Percentiles rank a stretch among this genome's conserved stretches.
Evolutionary conservation across 495 filamentous ascomycete genomes (phyloP).

Genomic region (Massariosphaeria phaeospora): DNA sequence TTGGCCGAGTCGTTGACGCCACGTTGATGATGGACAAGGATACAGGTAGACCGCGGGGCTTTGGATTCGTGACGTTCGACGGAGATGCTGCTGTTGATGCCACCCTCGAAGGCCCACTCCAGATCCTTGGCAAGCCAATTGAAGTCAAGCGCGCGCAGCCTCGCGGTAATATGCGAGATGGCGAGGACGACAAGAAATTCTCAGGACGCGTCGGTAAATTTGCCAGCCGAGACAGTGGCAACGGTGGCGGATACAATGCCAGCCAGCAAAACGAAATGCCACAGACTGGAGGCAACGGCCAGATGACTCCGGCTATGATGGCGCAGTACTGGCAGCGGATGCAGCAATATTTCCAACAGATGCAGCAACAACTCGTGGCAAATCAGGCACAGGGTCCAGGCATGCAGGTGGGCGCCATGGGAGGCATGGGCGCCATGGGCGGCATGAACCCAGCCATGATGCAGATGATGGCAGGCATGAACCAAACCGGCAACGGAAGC

Average conservation of each 20-base stretch:
- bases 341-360: constrained; percentile 91
- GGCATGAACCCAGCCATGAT: constrained; percentile 76
- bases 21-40: constrained; percentile 99
- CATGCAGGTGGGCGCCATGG: constrained; percentile 46
- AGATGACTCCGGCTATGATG: constrained; percentile 91
- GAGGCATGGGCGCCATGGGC: too few relatives aligned
- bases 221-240: constrained; percentile 21
- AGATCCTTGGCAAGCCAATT: constrained; percentile 91
- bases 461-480: constrained; percentile 48
- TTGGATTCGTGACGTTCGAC: constrained; percentile 99
- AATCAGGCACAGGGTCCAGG: constrained; percentile 37
- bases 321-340: constrained; percentile 95
- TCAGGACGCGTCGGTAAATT: constrained; percentile 55
- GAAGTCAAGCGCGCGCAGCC: constrained; percentile 98
- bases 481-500: constrained; percentile 36
- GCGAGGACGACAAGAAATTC: constrained; percentile 59
- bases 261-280: constrained; percentile 41
- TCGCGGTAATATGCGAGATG: constrained; percentile 87
- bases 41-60: constrained; percentile 88
- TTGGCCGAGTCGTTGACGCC: constrained; percentile 91
- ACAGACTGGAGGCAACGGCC: constrained; percentile 41
- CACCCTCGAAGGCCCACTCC: constrained; percentile 71
- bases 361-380: constrained; percentile 73
- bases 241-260: constrained; percentile 40
- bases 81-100: constrained; percentile 92